Conservation (phyloP, 495 filamentous ascomycete species). For the Xylaria bambusicola region DNA sequence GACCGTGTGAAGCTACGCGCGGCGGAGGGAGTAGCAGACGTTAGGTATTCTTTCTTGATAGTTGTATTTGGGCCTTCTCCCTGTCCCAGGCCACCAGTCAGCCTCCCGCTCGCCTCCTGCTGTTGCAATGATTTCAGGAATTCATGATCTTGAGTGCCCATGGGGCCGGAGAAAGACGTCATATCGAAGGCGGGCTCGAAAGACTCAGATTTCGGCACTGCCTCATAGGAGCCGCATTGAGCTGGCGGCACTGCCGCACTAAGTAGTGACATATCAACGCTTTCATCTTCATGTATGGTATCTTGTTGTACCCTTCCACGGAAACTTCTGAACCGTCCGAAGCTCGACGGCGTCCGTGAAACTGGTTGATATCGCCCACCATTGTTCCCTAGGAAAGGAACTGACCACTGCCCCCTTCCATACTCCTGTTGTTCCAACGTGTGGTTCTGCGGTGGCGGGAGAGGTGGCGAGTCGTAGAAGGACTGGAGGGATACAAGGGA, state of each 20-base stretch:
- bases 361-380: conserved; percentile 41
- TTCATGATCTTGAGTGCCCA: conserved; percentile 37
- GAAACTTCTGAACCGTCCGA: conserved; percentile 29
- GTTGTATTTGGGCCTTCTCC: conserved; percentile 44
- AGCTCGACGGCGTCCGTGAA: conserved; percentile 21
- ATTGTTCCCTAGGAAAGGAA: conserved; percentile 24
- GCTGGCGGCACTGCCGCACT: conserved; percentile 37
- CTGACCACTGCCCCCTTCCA: conserved; percentile 20
- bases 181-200: conserved; percentile 38
- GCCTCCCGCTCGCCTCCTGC: conserved; percentile 46
- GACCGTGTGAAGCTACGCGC: conserved; percentile 37
- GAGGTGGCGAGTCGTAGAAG: conserved; percentile 22
- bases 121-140: conserved; percentile 43
- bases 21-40: conserved; percentile 37
- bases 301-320: conserved; percentile 37
- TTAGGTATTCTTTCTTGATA: conserved; percentile 43
- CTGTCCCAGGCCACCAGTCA: conserved; percentile 52
- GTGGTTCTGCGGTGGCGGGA: conserved; percentile 11
- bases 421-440: conserved; percentile 12
- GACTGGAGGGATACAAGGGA: conserved; percentile 47
- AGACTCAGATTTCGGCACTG: conserved; percentile 21
- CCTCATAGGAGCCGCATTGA: conserved; percentile 19
- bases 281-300: conserved; percentile 49
- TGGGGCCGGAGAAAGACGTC: conserved; percentile 39
- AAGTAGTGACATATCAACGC: conserved; percentile 44